These are phyloP conservation scores for Davidsoniella australis DNA, from an alignment of 2,329 filamentous ascomycete genomes.

Conservation along the genomic window DNA sequence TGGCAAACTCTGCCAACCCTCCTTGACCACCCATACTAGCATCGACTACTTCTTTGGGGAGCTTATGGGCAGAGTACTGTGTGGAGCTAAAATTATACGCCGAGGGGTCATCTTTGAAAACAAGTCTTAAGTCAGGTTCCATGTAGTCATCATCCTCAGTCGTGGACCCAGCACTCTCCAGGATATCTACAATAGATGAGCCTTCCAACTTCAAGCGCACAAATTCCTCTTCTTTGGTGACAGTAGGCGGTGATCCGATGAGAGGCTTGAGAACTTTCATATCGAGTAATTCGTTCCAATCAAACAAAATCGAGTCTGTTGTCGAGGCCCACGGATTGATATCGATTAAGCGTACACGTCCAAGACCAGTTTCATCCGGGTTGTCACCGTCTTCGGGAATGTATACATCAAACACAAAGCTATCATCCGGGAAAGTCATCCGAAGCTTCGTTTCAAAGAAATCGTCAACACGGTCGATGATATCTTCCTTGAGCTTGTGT, in stretches of 20 bases:
- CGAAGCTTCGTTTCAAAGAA: conserved; percentile 65
- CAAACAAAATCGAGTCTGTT: conserved; percentile 79
- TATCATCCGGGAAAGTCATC: conserved; percentile 64
- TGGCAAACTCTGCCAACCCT: conserved; percentile 64
- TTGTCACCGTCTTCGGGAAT: conserved; percentile 49
- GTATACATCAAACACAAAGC: conserved; percentile 86
- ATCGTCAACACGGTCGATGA: conserved; percentile 50
- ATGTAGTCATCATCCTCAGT: conserved; percentile 21
- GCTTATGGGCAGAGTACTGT: conserved; percentile 86
- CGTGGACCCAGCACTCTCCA: conserved; percentile 17
- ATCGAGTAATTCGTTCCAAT: conserved; percentile 71
- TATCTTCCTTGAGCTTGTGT: conserved; percentile 39
- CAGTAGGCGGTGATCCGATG: conserved; percentile 28
- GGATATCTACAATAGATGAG: conserved; percentile 11
- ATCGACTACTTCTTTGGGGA: conserved; percentile 82
- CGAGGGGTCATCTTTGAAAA: conserved; percentile 71
- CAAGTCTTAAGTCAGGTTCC: conserved; percentile 62
- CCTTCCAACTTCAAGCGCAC: conserved; percentile 15
- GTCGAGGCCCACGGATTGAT: conserved; percentile 87
- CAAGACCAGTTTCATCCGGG: conserved; percentile 35
- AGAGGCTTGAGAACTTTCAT: conserved; percentile 45
- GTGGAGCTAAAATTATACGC: conserved; percentile 73
- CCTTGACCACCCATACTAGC: conserved; percentile 51
- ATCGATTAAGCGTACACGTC: conserved; percentile 72
- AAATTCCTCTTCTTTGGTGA: conserved; percentile 22